Evolutionary conservation across 2,329 filamentous ascomycete genomes (phyloP), one percentile per base, ranked within the genome.

Genomic region (Alternaria solani): DNA sequence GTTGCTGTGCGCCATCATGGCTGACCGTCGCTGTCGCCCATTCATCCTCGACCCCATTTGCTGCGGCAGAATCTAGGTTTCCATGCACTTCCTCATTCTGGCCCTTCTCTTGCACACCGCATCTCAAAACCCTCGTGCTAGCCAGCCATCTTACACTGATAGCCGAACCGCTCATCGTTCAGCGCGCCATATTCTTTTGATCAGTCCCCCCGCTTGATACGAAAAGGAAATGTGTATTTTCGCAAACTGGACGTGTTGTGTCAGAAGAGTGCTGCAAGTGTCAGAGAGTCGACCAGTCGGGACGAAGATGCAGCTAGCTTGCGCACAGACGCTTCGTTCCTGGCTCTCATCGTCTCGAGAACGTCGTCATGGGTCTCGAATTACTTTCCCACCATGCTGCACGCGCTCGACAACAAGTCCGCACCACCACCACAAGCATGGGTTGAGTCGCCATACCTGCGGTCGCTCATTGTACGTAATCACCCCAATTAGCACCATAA

Each of bases 371-470:
- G 25, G 55, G 32, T 34, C 44, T 54, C 42, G 26, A 48, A n/a
- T 41, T 53, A 47, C 30, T 39, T 36, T 30, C 39, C 52, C 61
- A 70, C 64, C 52, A 77, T 76, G 75, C 71, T 72, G 63, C 63
- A 70, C 70, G 71, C 71, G 49, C 64, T 74, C 28, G 69, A 76
- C 59, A 67, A 71, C 42, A 52, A 63, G 56, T 64, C 61, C 48
- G 55, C 68, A 41, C 25, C 20, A 32, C 57, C 68, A 41, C 25
- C 18, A 39, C 58, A 62, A 41, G 66, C 73, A 67, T 79, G 78
- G 76, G 68, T 81, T 58, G 80, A 83, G 57, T 83, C 81, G 62
- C 82, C 81, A n/a, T 83, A 82, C 61, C 57, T 82, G 55, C 78
- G 81, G 63, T 83, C 81, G 36, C 74, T 84, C 32, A 68, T 84